phyloP scores from a whole-genome alignment of 2,329 filamentous ascomycete species.

The Cyphellophora attinorum region DNA sequence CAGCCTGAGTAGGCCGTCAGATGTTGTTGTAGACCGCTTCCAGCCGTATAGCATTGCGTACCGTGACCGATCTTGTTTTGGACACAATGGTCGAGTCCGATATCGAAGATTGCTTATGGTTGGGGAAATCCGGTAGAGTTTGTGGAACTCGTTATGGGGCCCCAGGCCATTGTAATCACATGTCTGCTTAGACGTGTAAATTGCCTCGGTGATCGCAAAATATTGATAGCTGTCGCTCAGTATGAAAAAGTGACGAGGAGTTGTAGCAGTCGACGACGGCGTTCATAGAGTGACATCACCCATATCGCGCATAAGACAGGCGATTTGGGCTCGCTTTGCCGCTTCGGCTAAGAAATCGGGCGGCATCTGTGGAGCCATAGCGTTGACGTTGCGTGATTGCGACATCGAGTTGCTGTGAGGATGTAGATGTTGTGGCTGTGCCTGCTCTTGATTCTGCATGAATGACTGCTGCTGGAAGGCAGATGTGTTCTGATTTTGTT shows the following conservation, averaged over 20 bases:
- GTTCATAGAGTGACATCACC: slow-evolving; percentile 54
- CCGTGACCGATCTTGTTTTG: no score
- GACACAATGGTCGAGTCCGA: no score
- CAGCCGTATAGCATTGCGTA: no score
- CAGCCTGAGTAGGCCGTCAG: no score
- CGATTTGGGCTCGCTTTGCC: slow-evolving; percentile 85
- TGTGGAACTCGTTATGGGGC: neutral
- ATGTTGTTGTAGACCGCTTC: no score
- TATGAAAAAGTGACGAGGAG: neutral
- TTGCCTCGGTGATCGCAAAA: no score
- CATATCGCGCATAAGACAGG: slow-evolving; percentile 77
- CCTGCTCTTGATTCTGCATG: slow-evolving; percentile 8
- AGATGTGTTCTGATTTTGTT: slow-evolving; percentile 11
- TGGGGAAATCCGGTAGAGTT: no score
- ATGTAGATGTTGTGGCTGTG: slow-evolving; percentile 14
- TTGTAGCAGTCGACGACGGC: neutral
- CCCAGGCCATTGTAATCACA: no score
- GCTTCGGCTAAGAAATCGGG: slow-evolving; percentile 85
- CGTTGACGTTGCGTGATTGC: slow-evolving; percentile 12
- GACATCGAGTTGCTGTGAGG: slow-evolving; percentile 18
- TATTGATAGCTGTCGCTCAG: no score
- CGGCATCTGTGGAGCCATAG: slow-evolving; percentile 46
- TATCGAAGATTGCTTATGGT: no score
- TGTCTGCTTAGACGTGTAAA: neutral
- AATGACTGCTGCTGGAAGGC: slow-evolving; percentile 10